A percentile compares a stretch with the other conserved stretches of the same genome.
Conservation (phyloP, 306 rosid species). For the Potentilla sterilis region DNA sequence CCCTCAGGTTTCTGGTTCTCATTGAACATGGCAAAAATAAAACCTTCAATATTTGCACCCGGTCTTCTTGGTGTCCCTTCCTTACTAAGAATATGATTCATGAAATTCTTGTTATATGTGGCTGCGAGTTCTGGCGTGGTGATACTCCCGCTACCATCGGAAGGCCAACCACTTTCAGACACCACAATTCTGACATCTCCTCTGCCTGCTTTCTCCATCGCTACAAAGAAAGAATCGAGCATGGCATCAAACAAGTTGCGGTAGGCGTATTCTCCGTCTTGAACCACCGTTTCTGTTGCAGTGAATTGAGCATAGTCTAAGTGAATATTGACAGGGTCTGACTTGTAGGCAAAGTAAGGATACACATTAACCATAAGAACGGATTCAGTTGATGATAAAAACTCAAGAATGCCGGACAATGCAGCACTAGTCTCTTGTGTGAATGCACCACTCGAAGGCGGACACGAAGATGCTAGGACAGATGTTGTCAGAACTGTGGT, state of each 20-base stretch:
- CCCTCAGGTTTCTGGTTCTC: slow-evolving; percentile 34
- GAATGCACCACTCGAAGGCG: slow-evolving; percentile 21
- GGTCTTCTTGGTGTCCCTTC: slow-evolving; percentile 41
- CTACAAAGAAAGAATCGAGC: slow-evolving; percentile 34
- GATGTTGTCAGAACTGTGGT: slow-evolving; percentile 12
- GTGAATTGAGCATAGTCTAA: slow-evolving; percentile 13
- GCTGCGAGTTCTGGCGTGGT: slow-evolving; percentile 21
- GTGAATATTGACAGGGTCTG: slow-evolving; percentile 8
- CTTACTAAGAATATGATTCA: not conserved
- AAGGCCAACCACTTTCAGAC: slow-evolving; percentile 48
- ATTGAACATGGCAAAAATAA: slow-evolving; percentile 36
- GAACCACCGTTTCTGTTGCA: not conserved
- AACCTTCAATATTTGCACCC: slow-evolving; percentile 23
- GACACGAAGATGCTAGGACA: not conserved
- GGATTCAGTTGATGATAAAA: slow-evolving; percentile 4
- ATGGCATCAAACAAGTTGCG: slow-evolving; percentile 36
- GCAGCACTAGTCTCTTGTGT: no score
- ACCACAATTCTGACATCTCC: slow-evolving; percentile 21
- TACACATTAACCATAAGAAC: slow-evolving; percentile 33
- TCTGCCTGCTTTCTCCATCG: slow-evolving; percentile 19
- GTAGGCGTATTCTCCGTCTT: not conserved
- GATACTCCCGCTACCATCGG: slow-evolving; percentile 23
- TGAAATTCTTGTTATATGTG: slow-evolving; percentile 27
- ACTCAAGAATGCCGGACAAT: slow-evolving; percentile 1
- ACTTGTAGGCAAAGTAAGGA: slow-evolving; percentile 32